A percentile compares a stretch with the other conserved stretches of the same genome.
Conservation (phyloP, 2,329 filamentous ascomycete genomes). For the Coleophoma cylindrospora region DNA sequence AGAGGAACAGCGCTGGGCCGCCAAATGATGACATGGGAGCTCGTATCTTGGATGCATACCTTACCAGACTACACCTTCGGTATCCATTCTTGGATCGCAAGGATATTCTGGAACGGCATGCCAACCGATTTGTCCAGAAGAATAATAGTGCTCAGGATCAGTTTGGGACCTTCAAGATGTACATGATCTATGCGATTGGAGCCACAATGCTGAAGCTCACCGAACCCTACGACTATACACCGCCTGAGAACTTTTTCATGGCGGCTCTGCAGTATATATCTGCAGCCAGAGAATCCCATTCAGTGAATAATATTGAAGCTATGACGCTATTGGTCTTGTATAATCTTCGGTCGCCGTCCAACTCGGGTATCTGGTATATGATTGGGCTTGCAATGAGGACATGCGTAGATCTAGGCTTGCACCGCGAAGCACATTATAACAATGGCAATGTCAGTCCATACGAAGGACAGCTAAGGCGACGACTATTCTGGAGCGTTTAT, state of each 20-base stretch:
- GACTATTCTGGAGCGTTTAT: constrained; percentile 48
- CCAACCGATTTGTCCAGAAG: constrained; percentile 30
- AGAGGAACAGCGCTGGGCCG: constrained; percentile 37
- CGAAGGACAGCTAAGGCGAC: constrained; percentile 37
- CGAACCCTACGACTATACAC: constrained; percentile 36
- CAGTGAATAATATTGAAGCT: constrained; percentile 45
- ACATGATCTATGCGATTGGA: constrained; percentile 46
- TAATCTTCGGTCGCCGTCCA: constrained; percentile 43
- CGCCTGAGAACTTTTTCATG: constrained; percentile 39
- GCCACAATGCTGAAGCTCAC: constrained; percentile 42
- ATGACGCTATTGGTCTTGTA: constrained; percentile 44
- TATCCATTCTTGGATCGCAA: constrained; percentile 44
- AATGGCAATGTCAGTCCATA: constrained; percentile 31
- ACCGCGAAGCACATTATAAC: constrained; percentile 39
- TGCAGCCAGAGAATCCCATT: constrained; percentile 40
- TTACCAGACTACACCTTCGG: constrained; percentile 38
- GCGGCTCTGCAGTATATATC: constrained; percentile 43
- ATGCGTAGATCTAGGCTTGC: constrained; percentile 45
- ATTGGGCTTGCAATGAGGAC: constrained; percentile 48
- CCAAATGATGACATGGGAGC: constrained; percentile 39
- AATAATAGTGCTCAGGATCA: constrained; percentile 32
- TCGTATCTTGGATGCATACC: constrained; percentile 38
- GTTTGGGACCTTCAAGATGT: constrained; percentile 44
- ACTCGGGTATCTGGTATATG: constrained; percentile 48
- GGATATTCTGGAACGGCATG: constrained; percentile 39